Evolutionary conservation across 2,329 filamentous ascomycete genomes (phyloP).

Genomic region (Davidsoniella neocaledoniae): DNA sequence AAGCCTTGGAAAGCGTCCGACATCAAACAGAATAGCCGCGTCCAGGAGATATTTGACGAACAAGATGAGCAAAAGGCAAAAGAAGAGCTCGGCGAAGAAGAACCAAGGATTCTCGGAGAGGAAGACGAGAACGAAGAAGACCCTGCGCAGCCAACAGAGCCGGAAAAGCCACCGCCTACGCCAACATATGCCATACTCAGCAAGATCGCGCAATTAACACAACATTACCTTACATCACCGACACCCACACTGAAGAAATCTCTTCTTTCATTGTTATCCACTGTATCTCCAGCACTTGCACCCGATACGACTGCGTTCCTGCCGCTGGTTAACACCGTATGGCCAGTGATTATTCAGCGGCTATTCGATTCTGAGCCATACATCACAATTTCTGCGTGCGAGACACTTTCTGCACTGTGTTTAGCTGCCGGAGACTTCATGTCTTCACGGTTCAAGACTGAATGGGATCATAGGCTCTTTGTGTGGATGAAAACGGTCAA

Average conservation of each 20-base stretch:
- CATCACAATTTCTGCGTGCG: constrained; percentile 53
- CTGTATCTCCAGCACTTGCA: constrained; percentile 54
- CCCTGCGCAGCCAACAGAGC: constrained; percentile 19
- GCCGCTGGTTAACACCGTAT: constrained; percentile 76
- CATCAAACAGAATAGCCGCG: constrained; percentile 6
- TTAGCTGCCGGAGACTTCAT: constrained; percentile 66
- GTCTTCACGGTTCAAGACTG: constrained; percentile 52
- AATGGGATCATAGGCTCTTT: constrained; percentile 44
- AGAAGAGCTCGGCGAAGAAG: constrained; percentile 12
- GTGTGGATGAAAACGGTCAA: constrained; percentile 24
- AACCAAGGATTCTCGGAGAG: constrained; percentile 7
- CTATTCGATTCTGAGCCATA: constrained; percentile 51
- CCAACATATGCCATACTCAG: constrained; percentile 69
- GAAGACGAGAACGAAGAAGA: constrained; percentile 22
- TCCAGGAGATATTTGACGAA: constrained; percentile 12
- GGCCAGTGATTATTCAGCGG: constrained; percentile 62
- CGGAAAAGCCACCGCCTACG: constrained; percentile 48
- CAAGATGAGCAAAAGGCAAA: constrained; percentile 16
- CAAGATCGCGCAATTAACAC: constrained; percentile 66
- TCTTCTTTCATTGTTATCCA: constrained; percentile 59
- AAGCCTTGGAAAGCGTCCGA: constrained; percentile 19
- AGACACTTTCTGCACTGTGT: constrained; percentile 53
- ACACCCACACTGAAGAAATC: constrained; percentile 63
- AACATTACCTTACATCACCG: constrained; percentile 77
- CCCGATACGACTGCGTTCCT: constrained; percentile 69